phyloP scores from a whole-genome alignment of 257 asterid genomes.

The Przewalskia tangutica region DNA sequence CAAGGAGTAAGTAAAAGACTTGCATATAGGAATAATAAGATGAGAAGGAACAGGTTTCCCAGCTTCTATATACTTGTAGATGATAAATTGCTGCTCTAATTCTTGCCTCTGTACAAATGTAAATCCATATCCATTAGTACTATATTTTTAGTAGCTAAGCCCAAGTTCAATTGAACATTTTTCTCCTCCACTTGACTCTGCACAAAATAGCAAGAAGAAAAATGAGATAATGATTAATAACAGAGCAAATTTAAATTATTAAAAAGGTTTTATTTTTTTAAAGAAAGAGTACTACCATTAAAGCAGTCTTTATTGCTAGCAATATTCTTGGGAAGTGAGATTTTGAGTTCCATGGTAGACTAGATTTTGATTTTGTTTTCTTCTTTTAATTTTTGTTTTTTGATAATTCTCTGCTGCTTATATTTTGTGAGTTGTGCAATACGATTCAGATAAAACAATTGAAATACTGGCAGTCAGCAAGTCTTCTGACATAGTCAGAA shows the following conservation, averaged over 20 bases:
- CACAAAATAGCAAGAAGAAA: background rate
- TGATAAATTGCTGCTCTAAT: slow-evolving; percentile 12
- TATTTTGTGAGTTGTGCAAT: background rate
- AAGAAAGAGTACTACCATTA: background rate
- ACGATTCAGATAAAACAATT: background rate
- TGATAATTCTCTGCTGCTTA: background rate
- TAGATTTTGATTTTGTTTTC: background rate
- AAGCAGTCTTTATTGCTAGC: background rate
- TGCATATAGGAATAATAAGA: slow-evolving; percentile 18
- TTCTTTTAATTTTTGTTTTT: background rate
- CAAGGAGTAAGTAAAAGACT: slow-evolving; percentile 4
- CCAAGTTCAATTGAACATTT: background rate
- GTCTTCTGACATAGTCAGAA: slow-evolving; percentile 2
- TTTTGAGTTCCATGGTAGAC: background rate
- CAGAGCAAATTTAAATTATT: background rate
- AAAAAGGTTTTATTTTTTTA: background rate
- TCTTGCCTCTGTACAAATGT: slow-evolving; percentile 15
- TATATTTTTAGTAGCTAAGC: background rate
- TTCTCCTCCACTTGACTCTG: background rate
- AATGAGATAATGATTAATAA: background rate
- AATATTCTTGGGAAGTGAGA: background rate
- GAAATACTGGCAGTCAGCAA: background rate
- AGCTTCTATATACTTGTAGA: slow-evolving; percentile 15
- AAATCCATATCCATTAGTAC: slow-evolving; percentile 5
- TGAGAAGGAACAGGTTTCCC: slow-evolving; percentile 12